phyloP scores from a whole-genome alignment of 768 basidiomycete species.

The Boletus rubroflammeus region DNA sequence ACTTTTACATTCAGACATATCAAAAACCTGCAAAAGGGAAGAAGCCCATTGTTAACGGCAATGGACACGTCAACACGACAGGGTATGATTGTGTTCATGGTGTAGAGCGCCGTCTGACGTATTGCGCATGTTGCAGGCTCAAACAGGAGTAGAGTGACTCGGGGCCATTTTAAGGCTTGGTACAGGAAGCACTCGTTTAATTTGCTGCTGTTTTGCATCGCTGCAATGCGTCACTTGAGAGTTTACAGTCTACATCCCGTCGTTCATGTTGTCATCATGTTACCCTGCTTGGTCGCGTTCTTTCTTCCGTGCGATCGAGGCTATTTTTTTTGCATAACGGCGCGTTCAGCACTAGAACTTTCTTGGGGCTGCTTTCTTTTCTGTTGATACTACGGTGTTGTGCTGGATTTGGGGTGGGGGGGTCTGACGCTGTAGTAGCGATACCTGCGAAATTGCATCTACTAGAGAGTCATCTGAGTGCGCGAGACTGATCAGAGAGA shows the following conservation, averaged over 20 bases:
- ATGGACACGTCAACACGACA: slow-evolving; percentile 41
- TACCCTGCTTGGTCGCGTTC: slow-evolving; percentile 13
- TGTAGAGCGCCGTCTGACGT: not conserved
- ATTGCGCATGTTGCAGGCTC: slow-evolving; percentile 20
- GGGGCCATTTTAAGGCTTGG: not conserved
- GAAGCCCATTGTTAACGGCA: slow-evolving; percentile 36
- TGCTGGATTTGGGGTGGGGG: slow-evolving; percentile 3
- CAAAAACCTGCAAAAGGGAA: slow-evolving; percentile 52
- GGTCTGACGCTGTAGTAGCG: not conserved
- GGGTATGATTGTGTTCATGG: slow-evolving; percentile 21
- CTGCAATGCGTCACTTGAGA: slow-evolving; percentile 3
- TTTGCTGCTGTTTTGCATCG: slow-evolving; percentile 5
- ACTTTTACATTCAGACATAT: slow-evolving; percentile 87
- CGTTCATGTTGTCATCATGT: slow-evolving; percentile 14
- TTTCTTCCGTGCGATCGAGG: slow-evolving; percentile 10
- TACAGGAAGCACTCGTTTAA: slow-evolving; percentile 12
- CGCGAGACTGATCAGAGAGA: not conserved
- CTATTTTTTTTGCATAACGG: slow-evolving; percentile 15
- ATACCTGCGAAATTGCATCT: not conserved
- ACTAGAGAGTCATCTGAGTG: not conserved
- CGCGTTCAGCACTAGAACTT: slow-evolving; percentile 10
- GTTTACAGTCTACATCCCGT: slow-evolving; percentile 13
- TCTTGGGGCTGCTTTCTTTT: slow-evolving; percentile 2
- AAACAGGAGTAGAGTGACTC: slow-evolving; percentile 32
- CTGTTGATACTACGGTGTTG: slow-evolving; percentile 11